phyloP scores from a whole-genome alignment of 2,329 filamentous ascomycete genomes.

The Torrubiella hemipterigena region DNA sequence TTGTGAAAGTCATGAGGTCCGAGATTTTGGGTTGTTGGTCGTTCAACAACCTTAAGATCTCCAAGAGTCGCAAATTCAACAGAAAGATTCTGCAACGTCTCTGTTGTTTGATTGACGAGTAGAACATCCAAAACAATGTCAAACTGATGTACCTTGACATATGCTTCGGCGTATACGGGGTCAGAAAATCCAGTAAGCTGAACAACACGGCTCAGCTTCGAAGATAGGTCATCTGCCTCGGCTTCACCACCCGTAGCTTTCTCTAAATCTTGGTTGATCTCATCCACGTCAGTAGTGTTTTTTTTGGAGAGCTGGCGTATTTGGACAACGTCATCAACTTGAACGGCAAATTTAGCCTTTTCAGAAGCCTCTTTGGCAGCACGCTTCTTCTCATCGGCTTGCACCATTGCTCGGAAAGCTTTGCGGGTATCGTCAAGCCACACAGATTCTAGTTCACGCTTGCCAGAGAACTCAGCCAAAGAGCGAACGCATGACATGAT shows the following conservation, averaged over 20 bases:
- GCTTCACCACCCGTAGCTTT: constrained; percentile 88
- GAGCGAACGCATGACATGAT: constrained; percentile 97
- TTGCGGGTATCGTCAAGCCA: constrained; percentile 92
- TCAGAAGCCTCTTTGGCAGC: constrained; percentile 88
- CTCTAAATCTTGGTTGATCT: constrained; percentile 82
- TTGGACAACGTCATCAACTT: constrained; percentile 87
- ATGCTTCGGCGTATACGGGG: constrained; percentile 96
- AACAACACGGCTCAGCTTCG: constrained; percentile 90
- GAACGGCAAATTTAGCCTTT: constrained; percentile 85
- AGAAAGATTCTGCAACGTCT: constrained; percentile 91
- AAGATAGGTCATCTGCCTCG: constrained; percentile 71
- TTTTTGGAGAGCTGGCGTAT: constrained; percentile 93
- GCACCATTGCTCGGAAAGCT: constrained; percentile 94
- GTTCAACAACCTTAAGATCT: constrained; percentile 94
- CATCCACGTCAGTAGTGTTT: constrained; percentile 68
- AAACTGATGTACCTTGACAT: constrained; percentile 97
- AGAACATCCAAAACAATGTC: constrained; percentile 96
- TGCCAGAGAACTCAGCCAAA: constrained; percentile 77
- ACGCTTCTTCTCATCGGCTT: constrained; percentile 94
- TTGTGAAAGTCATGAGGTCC: constrained; percentile 95
- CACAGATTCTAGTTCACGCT: constrained; percentile 81
- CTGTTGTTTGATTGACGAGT: constrained; percentile 91
- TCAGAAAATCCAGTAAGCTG: constrained; percentile 98
- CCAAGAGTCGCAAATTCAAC: constrained; percentile 98
- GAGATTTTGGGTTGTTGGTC: constrained; percentile 90